Evolutionary conservation across 2,329 filamentous ascomycete species (phyloP).

Genomic region (Alternaria gaisen): DNA sequence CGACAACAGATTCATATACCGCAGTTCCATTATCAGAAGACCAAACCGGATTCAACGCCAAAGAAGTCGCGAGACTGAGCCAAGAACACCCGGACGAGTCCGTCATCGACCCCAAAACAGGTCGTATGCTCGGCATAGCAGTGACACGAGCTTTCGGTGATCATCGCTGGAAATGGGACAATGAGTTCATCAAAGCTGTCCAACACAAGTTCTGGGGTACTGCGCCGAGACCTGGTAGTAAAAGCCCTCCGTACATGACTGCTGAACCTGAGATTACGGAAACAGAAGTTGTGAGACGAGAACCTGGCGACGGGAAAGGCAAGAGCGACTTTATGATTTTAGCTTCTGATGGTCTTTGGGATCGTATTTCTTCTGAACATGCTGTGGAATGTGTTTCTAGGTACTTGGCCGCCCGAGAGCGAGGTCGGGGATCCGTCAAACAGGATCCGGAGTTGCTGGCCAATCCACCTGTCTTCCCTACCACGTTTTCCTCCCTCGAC

Average conservation of each 20-base stretch:
- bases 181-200: conserved; percentile 57
- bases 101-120: conserved; percentile 62
- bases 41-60: conserved; percentile 70
- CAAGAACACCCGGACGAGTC: conserved; percentile 70
- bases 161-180: conserved; percentile 72
- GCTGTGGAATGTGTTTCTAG: conserved; percentile 65
- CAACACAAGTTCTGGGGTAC: conserved; percentile 62
- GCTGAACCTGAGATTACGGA: conserved; percentile 72
- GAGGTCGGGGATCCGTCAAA: conserved; percentile 28
- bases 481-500: conserved; percentile 26
- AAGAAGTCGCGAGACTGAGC: conserved; percentile 65
- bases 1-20: conserved; percentile 57
- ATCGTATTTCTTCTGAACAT: conserved; percentile 65
- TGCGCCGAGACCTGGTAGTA: conserved; percentile 53
- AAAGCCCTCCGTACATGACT: conserved; percentile 72
- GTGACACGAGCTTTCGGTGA: conserved; percentile 75
- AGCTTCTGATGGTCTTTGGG: conserved; percentile 73
- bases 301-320: conserved; percentile 8
- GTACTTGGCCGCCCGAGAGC: conserved; percentile 61
- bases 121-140: conserved; percentile 68
- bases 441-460: conserved; percentile 25
- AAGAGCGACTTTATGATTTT: conserved; percentile 68
- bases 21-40: conserved; percentile 67
- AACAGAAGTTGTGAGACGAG: conserved; percentile 58
- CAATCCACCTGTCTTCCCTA: conserved; percentile 18